Base-by-base conservation (phyloP, 2,329 filamentous ascomycete species). In the Thermomyces lanuginosus region DNA sequence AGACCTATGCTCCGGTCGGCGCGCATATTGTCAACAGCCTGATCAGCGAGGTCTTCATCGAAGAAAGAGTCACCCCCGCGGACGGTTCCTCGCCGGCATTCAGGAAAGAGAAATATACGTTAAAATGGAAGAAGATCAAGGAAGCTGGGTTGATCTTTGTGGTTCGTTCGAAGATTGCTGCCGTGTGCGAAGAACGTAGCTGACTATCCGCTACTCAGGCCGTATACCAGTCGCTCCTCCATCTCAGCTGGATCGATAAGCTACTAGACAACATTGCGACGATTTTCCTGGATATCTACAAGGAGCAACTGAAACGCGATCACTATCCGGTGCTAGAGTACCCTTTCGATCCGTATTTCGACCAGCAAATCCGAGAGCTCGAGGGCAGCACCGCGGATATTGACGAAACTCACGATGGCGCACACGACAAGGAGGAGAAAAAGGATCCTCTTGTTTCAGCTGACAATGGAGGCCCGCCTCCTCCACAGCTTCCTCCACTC, bases 11-110 rank as follows among this genome's bases (percentile, higher is more conserved):
- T 29, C 67, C 76, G 2, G 72, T 92, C 47, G 83, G 73, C 49
- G 69, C 79, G 22, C 73, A 77, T 42, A 65, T 93, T 38, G 75
- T 98, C 62, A 93, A 98, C 63, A 78, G 72, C 61, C 76, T 98
- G 53, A 93, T 98, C 56, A 75, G 76, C 51, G 83, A 95, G 55
- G 81, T 93, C 48, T 93, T 98, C 51, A 93, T 98, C 47, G 89
- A 98, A 58, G 86, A 93, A 61, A 84, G 80, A 53, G 68, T 69
- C 33, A 63, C 66, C 28, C 61, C 69, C 29, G 63, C 72, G 27
- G 69, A 71, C 38, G 67, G 72, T 34, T 56, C 63, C 26, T 69
- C 72, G 5, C 70, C 79, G 9, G 66, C 75, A 0, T 98, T 89
- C 59, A 81, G 72, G 54, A 78, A 80, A 45, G 89, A 95, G 42